phyloP scores from a whole-genome alignment of 306 rosid species.

The Cucumis melo region DNA sequence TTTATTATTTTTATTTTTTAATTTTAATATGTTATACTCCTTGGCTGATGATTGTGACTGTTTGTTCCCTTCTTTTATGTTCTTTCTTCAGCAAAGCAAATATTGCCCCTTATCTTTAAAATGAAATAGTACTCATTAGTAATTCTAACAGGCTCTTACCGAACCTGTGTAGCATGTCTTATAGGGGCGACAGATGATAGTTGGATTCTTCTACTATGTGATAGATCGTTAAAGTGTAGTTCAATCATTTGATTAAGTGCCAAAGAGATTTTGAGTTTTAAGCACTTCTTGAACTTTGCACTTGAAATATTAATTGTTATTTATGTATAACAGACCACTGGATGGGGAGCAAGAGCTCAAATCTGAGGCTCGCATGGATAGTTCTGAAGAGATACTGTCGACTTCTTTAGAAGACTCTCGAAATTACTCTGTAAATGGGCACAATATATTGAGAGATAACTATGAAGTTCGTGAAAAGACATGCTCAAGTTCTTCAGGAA shows the following conservation, averaged over 20 bases:
- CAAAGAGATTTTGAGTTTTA: background rate
- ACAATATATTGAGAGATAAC: slow-evolving; percentile 22
- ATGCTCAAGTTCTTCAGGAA: slow-evolving; percentile 11
- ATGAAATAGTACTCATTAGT: background rate
- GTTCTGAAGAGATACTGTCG: slow-evolving; percentile 26
- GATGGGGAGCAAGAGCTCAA: slow-evolving; percentile 35
- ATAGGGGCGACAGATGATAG: background rate
- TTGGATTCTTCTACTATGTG: background rate
- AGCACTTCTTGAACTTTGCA: slow-evolving; percentile 6
- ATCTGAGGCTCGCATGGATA: slow-evolving; percentile 12
- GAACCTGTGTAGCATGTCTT: background rate
- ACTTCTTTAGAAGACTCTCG: slow-evolving; percentile 34
- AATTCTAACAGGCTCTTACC: background rate
- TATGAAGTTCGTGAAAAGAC: slow-evolving; percentile 32
- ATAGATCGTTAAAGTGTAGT: background rate
- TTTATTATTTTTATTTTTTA: background rate
- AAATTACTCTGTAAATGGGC: slow-evolving; percentile 21
- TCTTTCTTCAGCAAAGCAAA: background rate
- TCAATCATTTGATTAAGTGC: background rate
- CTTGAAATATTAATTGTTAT: slow-evolving; percentile 6
- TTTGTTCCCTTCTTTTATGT: background rate
- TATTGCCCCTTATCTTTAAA: background rate
- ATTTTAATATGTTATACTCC: background rate
- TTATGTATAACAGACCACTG: slow-evolving; percentile 32
- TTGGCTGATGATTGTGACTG: background rate